Evolutionary conservation across 202 grass and related monocot species (phyloP).

Genomic region (Bolboschoenoplectus hybrid): DNA sequence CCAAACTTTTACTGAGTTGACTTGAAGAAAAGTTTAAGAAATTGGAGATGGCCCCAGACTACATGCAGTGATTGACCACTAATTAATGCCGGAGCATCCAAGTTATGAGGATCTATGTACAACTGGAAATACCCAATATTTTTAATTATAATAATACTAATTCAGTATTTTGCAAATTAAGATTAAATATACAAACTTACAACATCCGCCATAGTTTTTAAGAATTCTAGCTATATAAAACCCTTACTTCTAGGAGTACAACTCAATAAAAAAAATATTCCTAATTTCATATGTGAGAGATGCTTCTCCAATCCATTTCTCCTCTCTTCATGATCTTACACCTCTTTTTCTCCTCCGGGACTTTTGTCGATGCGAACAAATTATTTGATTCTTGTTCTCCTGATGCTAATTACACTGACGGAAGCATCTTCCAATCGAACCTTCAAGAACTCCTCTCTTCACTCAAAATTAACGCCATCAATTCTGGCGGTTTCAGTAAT

Average conservation of each 20-base stretch:
- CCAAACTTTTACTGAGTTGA: too few species aligned
- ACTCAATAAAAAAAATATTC: background rate
- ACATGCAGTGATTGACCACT: too few species aligned
- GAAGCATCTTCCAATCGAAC: slow-evolving; percentile 44
- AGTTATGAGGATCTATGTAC: too few species aligned
- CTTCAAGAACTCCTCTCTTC: slow-evolving; percentile 41
- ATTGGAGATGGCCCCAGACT: too few species aligned
- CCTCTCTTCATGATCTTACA: background rate
- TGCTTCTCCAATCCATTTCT: background rate
- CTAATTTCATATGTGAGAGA: background rate
- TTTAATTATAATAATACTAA: too few species aligned
- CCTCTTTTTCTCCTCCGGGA: background rate
- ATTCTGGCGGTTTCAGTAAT: slow-evolving; percentile 42
- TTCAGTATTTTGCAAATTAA: too few species aligned
- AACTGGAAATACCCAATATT: too few species aligned
- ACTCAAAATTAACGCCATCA: background rate
- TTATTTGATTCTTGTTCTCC: slow-evolving; percentile 10
- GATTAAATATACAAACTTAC: too few species aligned
- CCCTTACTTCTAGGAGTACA: background rate
- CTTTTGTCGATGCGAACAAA: background rate
- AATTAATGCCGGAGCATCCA: too few species aligned
- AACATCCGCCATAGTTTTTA: too few species aligned
- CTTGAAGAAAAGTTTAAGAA: too few species aligned
- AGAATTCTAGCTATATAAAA: too few species aligned
- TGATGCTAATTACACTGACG: slow-evolving; percentile 16